Evolutionary conservation across 2,329 filamentous ascomycete species (phyloP).

Genomic region (Claviceps sp.): DNA sequence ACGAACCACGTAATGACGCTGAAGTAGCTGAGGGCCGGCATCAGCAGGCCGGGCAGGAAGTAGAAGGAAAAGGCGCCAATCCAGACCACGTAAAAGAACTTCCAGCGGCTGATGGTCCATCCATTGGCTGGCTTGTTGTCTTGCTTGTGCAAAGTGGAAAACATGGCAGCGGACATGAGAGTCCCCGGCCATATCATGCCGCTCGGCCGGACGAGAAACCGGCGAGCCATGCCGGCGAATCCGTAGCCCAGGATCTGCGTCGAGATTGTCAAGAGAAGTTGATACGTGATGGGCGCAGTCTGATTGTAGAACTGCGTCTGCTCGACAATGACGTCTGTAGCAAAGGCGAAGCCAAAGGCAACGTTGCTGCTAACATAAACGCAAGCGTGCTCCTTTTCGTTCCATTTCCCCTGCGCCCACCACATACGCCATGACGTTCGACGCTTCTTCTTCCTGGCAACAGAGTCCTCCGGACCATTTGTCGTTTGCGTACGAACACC

Average conservation of each 20-base stretch:
- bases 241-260: slow-evolving; percentile 80
- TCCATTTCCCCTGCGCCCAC: slow-evolving; percentile 71
- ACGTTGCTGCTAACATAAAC: slow-evolving; percentile 86
- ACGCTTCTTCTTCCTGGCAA: slow-evolving; percentile 15
- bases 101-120: slow-evolving; percentile 71
- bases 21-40: slow-evolving; percentile 80
- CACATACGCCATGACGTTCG: slow-evolving; percentile 47
- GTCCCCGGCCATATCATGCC: slow-evolving; percentile 90
- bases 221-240: slow-evolving; percentile 68
- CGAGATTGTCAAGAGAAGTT: slow-evolving; percentile 70
- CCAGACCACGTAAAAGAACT: slow-evolving; percentile 70
- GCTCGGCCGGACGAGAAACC: slow-evolving; percentile 70
- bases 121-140: slow-evolving; percentile 72
- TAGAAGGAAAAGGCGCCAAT: slow-evolving; percentile 63
- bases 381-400: slow-evolving; percentile 78
- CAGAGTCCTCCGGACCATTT: slow-evolving; percentile 9
- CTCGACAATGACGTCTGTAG: slow-evolving; percentile 80
- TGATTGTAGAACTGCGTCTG: slow-evolving; percentile 84
- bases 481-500: slow-evolving; percentile 26
- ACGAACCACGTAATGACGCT: slow-evolving; percentile 82
- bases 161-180: slow-evolving; percentile 80
- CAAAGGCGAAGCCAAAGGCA: slow-evolving; percentile 79
- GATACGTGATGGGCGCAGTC: slow-evolving; percentile 61
- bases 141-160: slow-evolving; percentile 71
- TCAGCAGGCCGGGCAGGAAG: slow-evolving; percentile 68